phyloP scores from a whole-genome alignment of 2,329 filamentous ascomycete genomes.

The Aspergillus hortae region DNA sequence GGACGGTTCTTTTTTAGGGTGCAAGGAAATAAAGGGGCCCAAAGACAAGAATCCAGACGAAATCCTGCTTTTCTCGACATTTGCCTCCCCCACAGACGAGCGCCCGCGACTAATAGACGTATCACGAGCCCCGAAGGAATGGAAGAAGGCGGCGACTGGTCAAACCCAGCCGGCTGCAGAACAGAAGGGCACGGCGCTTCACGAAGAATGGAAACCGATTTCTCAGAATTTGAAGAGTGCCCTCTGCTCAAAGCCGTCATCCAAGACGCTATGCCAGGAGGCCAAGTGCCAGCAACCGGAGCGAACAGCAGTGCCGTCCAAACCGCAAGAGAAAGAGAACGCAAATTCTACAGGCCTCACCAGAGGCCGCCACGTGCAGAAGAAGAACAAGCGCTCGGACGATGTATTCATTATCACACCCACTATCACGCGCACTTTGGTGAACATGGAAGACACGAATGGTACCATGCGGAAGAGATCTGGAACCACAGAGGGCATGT shows the following conservation, averaged over 20 bases:
- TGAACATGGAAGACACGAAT: slow-evolving; percentile 25
- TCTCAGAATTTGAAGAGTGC: slow-evolving; percentile 34
- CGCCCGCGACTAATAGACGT: slow-evolving; percentile 21
- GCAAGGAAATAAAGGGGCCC: slow-evolving; percentile 34
- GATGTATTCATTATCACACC: slow-evolving; percentile 38
- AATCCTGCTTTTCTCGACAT: slow-evolving; percentile 31
- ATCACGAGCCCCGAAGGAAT: slow-evolving; percentile 18
- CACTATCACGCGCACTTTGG: slow-evolving; percentile 41
- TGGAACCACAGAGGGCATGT: slow-evolving; percentile 14
- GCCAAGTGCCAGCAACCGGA: slow-evolving; percentile 9
- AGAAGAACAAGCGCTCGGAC: slow-evolving; percentile 19
- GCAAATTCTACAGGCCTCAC: slow-evolving; percentile 9
- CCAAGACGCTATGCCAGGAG: slow-evolving; percentile 23
- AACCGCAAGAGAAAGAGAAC: slow-evolving; percentile 23
- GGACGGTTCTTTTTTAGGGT: slow-evolving; percentile 41
- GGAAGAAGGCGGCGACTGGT: slow-evolving; percentile 9
- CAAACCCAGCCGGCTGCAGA: slow-evolving; percentile 11
- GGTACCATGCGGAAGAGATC: slow-evolving; percentile 13
- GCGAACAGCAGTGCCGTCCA: slow-evolving; percentile 14
- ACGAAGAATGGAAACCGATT: slow-evolving; percentile 28
- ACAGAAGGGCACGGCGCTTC: slow-evolving; percentile 16
- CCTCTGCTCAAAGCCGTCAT: slow-evolving; percentile 32
- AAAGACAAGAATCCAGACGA: slow-evolving; percentile 36
- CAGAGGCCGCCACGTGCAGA: slow-evolving; percentile 13
- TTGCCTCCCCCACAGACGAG: slow-evolving; percentile 11